Conservation (phyloP, 2,329 filamentous ascomycete species). For the Penicillium sp. region DNA sequence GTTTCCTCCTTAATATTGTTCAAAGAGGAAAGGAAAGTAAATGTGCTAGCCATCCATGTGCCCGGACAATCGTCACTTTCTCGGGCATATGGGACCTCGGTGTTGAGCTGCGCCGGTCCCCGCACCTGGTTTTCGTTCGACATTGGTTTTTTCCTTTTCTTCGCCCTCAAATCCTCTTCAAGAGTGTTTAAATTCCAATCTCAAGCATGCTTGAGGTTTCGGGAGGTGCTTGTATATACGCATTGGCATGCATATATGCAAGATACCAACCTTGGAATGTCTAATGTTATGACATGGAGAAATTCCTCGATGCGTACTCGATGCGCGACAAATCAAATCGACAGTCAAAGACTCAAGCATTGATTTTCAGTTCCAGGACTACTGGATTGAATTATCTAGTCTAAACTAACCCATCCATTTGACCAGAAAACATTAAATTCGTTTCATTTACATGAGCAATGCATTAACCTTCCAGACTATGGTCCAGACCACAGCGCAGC, state of each 20-base stretch:
- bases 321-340: background rate
- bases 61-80: background rate
- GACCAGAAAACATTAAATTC: conserved; percentile 17
- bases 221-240: background rate
- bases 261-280: background rate
- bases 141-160: background rate
- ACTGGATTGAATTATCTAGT: conserved; percentile 4
- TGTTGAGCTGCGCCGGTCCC: background rate
- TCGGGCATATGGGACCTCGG: conserved; percentile 3
- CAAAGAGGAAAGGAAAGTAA: background rate
- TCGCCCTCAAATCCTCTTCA: background rate
- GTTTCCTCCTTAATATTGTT: background rate
- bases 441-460: conserved; percentile 32
- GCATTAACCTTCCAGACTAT: conserved; percentile 30
- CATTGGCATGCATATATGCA: background rate
- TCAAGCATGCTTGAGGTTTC: background rate
- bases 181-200: background rate
- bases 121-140: conserved; percentile 3
- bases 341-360: background rate
- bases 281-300: background rate
- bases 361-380: conserved; percentile 2
- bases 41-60: background rate
- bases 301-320: background rate
- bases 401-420: background rate
- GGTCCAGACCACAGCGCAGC: conserved; percentile 23